phyloP scores from a whole-genome alignment of 768 basidiomycete species.

The Suillus hirtellus region DNA sequence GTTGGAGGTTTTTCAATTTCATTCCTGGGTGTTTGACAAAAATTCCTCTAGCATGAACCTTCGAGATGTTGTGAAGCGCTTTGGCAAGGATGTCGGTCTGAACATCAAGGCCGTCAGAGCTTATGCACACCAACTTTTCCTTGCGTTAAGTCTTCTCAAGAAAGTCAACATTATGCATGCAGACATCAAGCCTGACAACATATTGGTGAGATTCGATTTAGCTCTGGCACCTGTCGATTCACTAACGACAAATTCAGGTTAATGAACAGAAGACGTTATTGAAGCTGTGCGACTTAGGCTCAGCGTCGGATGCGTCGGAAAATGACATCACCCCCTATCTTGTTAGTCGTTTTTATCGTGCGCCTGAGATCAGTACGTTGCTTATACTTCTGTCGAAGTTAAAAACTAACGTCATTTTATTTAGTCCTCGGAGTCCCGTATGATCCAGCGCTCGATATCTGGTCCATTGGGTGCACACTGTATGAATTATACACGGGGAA shows the following conservation, averaged over 20 bases:
- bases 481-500: constrained; percentile 95
- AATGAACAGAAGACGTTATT: constrained; percentile 92
- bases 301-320: constrained; percentile 91
- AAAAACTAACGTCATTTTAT: constrained; percentile 19
- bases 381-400: constrained; percentile 11
- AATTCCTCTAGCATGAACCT: constrained; percentile 81
- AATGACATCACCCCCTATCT: constrained; percentile 98
- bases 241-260: constrained; percentile 53
- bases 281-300: constrained; percentile 97
- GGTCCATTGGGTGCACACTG: constrained; percentile 98
- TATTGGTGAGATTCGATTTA: constrained; percentile 62
- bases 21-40: constrained; percentile 14
- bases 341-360: constrained; percentile 96
- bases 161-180: constrained; percentile 97
- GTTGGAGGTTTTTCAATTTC: constrained; percentile 42
- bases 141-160: constrained; percentile 78
- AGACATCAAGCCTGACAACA: constrained; percentile 98
- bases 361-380: constrained; percentile 93
- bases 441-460: constrained; percentile 90
- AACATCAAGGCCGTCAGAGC: constrained; percentile 97
- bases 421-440: constrained; percentile 94
- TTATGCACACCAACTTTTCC: constrained; percentile 96
- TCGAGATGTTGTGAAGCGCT: constrained; percentile 95
- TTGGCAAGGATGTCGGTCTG: constrained; percentile 96
- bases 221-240: constrained; percentile 17